Evolutionary conservation across 169 alveolate species (phyloP), one percentile per base, ranked within the genome.

Genomic region (Eimeria zaria): DNA sequence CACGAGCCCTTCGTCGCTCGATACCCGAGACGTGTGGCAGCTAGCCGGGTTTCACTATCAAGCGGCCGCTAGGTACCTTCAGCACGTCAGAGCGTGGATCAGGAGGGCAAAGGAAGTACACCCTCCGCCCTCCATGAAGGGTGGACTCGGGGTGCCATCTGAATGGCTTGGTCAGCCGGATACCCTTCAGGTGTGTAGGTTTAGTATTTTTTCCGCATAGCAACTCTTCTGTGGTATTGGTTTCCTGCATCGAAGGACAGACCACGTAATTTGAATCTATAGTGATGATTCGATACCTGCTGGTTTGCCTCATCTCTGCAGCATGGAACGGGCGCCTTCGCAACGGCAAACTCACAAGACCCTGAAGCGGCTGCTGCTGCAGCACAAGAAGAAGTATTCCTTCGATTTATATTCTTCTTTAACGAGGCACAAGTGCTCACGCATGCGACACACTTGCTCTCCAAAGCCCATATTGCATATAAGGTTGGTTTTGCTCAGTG

Each of bases 101-200:
- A 55, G 89, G 64, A 71, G 80, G 33, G 96, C 96, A 46, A 94
- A 94, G 80, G 80, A 41, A 51, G 78, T 55, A 14, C 88, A 81
- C 24, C 96, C 87, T n/a, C 95, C 96, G 24, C 96, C 96, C 36
- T 94, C 96, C 64, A 94, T 94, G 96, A 94, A 94, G 64, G 96
- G 96, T 12, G 96, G 96, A 9, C 88, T 81, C 48, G 89, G 76
- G 20, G 89, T 81, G 89, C 95, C 93, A 24, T 81, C 96, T 46
- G 89, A 94, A 69, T 94, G 96, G 96, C 62, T 94, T 20, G 96
- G 96, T 41, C 93, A 55, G 71, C 94, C 91, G 60, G 94, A 94
- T 73, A 84, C 95, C 62, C 96, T 94, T 16, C 96, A 94, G 89
- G 96, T 83, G 64, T n/a, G 95, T 64, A 33, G 46, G 76, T 41